These are phyloP conservation scores for Eimeria praecox DNA, from an alignment of 169 alveolate genomes.

Conservation along the genomic window DNA sequence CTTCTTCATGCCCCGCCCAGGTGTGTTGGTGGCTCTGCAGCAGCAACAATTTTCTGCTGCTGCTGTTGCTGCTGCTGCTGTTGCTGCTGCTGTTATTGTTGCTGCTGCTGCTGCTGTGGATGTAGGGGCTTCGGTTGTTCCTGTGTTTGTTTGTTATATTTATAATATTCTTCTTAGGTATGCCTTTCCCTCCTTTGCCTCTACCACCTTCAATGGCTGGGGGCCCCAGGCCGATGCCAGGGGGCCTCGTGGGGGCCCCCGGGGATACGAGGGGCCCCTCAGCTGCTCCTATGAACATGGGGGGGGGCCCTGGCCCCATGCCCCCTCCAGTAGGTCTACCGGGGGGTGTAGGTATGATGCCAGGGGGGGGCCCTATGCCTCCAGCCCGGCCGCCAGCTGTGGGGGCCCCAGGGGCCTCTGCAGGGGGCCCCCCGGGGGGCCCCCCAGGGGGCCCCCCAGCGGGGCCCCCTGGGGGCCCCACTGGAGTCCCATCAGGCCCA, in stretches of 20 bases:
- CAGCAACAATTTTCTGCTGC: not conserved
- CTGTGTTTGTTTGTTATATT: not conserved
- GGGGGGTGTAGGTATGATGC: conserved; percentile 37
- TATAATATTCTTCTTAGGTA: conserved; percentile 26
- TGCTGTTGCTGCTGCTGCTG: conserved; percentile 14
- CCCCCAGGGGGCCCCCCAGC: conserved; percentile 3
- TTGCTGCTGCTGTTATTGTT: not conserved
- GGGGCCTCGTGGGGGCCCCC: conserved; percentile 44
- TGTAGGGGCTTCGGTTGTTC: not conserved
- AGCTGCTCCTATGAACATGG: conserved; percentile 2
- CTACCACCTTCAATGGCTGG: conserved; percentile 45
- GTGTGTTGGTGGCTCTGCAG: conserved; percentile 6
- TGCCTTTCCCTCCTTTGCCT: conserved; percentile 76
- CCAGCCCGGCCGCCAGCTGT: conserved; percentile 35
- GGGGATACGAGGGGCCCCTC: conserved; percentile 26
- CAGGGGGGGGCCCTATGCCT: conserved; percentile 7
- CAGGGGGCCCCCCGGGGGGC: no score
- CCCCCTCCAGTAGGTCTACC: not conserved
- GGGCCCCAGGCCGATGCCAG: not conserved
- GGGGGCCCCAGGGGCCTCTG: conserved; percentile 1
- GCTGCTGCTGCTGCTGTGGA: conserved; percentile 15
- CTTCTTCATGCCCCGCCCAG: conserved; percentile 30
- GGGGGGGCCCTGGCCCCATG: conserved; percentile 14
- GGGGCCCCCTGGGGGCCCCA: conserved; percentile 12
- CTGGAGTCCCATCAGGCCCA: not conserved